Base-by-base conservation (phyloP, 2,329 filamentous ascomycete species). In the Mollisia scopiformis region DNA sequence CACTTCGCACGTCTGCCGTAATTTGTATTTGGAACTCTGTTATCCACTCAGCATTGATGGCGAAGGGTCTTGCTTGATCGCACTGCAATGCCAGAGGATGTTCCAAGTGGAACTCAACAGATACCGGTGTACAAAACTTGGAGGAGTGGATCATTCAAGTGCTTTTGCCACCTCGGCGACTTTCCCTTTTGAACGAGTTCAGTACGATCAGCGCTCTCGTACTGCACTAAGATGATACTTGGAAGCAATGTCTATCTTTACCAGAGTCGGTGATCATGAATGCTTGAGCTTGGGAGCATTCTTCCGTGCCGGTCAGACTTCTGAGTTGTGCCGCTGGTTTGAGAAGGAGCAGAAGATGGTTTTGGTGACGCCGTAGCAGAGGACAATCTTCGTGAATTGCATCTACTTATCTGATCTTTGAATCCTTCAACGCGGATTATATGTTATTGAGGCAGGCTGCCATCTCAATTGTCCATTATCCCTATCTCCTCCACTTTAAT, bases 331-430 rank as follows among this genome's bases (percentile, higher is more conserved):
- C 21, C 10, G 41, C 27, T 10, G 41, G 21, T 46, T 46, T 46
- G 3, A 46, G 41, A 23, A 13, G 31, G n/a, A n/a, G 2, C 14
- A 30, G 47, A 13, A 25, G 55, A 16, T 27, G 43, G n/a, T 43
- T 47, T 16, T 47, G 47, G 43, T 60, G 52, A 52, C 28, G 46
- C 56, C 23, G 58, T 56, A 52, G 43, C 58, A 60, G 47, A 27
- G 31, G 25, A 27, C 13, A 46, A 31, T 31, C 8, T 19, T 52
- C 25, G 27, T 19, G n/a, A n/a, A 7, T 25, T 52, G 37, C 27
- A 16, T 53, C 41, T 58, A 58, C 47, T 25, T 58, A 58, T 58
- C 23, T 41, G 33, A 19, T 21, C 46, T 39, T 39, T 19, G 16
- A n/a, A 14, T 57, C 47, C 31, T 57, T 21, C 31, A 57, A 52